These are phyloP conservation scores for Clavispora phyllophila DNA, from an alignment of 805 yeast species.

Conservation along the genomic window DNA sequence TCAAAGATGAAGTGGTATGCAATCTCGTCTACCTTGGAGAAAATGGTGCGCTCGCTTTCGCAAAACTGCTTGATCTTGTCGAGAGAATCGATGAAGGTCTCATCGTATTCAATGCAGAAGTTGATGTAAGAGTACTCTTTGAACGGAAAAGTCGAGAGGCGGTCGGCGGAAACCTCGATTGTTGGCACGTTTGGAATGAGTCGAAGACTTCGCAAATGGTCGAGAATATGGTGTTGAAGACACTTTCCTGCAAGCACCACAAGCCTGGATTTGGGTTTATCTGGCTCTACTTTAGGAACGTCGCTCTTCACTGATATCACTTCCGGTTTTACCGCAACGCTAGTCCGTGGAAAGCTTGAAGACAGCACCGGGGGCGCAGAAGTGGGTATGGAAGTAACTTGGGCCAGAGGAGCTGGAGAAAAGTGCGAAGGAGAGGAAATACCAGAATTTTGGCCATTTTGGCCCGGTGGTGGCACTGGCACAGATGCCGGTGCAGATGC, in stretches of 20 bases:
- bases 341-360: not conserved
- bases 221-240: not conserved
- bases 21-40: not conserved
- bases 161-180: not conserved
- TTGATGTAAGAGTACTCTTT: not conserved
- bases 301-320: not conserved
- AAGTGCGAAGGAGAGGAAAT: no score
- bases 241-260: constrained; percentile 1
- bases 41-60: not conserved
- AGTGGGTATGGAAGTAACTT: not conserved
- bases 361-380: not conserved
- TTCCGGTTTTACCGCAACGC: not conserved
- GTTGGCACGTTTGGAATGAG: not conserved
- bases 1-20: constrained; percentile 33
- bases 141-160: not conserved
- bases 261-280: not conserved
- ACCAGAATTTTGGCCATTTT: no score
- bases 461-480: not conserved
- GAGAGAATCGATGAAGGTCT: not conserved
- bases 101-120: constrained; percentile 5
- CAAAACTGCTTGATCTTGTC: not conserved
- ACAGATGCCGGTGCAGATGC: no score
- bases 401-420: not conserved
- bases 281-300: not conserved
- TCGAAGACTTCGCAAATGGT: constrained; percentile 1